Conservation (phyloP, 352 stramenopile genomes). For the Plasmopara halstedii region DNA sequence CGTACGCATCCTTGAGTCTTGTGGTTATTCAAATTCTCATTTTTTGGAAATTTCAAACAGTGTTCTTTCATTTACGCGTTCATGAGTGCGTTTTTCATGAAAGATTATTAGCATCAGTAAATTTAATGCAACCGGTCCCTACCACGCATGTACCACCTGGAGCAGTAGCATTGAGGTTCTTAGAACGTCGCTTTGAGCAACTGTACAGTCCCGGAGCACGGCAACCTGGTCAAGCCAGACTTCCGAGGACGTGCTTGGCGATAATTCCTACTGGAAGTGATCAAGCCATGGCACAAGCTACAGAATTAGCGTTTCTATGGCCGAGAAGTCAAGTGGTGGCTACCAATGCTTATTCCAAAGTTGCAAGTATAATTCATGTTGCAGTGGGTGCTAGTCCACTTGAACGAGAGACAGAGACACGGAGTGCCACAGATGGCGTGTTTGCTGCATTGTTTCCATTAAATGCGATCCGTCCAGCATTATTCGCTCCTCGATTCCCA, state of each 20-base stretch:
- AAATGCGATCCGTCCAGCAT: constrained; percentile 20
- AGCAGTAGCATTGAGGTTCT: constrained; percentile 27
- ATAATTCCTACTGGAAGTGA: constrained; percentile 34
- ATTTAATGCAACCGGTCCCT: constrained; percentile 16
- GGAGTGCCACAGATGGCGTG: constrained; percentile 18
- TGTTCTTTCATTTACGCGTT: constrained; percentile 44
- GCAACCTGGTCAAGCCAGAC: constrained; percentile 27
- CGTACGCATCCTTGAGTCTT: constrained; percentile 42
- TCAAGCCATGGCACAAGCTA: constrained; percentile 19
- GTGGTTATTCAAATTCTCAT: constrained; percentile 39
- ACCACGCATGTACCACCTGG: constrained; percentile 11
- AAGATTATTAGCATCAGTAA: constrained; percentile 30
- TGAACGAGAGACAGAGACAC: constrained; percentile 5
- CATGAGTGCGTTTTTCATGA: constrained; percentile 64
- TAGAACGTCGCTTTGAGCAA: constrained; percentile 64
- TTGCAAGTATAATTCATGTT: constrained; percentile 43
- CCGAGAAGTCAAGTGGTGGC: constrained; percentile 44
- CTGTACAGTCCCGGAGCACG: constrained; percentile 22
- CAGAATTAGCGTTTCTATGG: constrained; percentile 46
- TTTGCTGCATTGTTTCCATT: constrained; percentile 29
- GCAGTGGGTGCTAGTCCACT: constrained; percentile 22
- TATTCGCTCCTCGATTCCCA: constrained; percentile 40
- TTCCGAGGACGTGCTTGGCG: constrained; percentile 55
- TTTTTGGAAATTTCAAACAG: constrained; percentile 39
- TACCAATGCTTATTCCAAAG: constrained; percentile 12